Conservation (phyloP, 805 yeast species). For the Cyberlindnera maritima region DNA sequence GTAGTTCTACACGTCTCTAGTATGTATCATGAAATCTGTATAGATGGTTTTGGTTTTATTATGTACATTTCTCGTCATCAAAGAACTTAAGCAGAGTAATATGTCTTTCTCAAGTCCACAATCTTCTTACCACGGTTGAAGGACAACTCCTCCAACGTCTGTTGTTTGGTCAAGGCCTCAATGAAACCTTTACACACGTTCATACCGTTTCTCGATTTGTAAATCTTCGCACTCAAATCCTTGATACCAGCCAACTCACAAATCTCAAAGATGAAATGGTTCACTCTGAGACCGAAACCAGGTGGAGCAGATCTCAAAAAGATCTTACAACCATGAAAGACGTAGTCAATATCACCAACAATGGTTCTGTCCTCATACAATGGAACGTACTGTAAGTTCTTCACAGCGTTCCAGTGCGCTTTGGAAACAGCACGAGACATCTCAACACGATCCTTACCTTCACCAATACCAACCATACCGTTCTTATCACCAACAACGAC, state of each 20-base stretch:
- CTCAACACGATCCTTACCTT: constrained; percentile 84
- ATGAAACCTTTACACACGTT: constrained; percentile 88
- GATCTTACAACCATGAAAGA: constrained; percentile 83
- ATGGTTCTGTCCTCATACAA: constrained; percentile 91
- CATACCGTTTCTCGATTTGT: constrained; percentile 91
- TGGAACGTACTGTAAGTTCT: constrained; percentile 76
- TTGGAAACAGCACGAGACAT: constrained; percentile 71
- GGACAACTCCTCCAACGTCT: constrained; percentile 83
- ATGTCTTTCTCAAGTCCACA: constrained; percentile 87
- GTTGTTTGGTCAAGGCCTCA: constrained; percentile 80
- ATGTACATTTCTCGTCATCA: neutral
- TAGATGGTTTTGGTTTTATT: too few relatives aligned
- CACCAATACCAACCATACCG: constrained; percentile 94
- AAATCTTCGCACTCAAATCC: constrained; percentile 88
- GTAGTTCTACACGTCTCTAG: too few relatives aligned
- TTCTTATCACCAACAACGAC: constrained; percentile 90
- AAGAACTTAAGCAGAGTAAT: constrained; percentile 60
- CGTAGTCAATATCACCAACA: constrained; percentile 75
- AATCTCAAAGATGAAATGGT: constrained; percentile 84
- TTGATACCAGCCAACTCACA: constrained; percentile 93
- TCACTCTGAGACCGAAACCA: constrained; percentile 90
- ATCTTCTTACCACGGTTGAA: constrained; percentile 91
- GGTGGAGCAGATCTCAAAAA: constrained; percentile 84
- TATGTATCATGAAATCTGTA: too few relatives aligned
- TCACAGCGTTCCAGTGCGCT: constrained; percentile 93